Conservation (phyloP, 2,329 filamentous ascomycete genomes). For the Fusarium pilosicola region DNA sequence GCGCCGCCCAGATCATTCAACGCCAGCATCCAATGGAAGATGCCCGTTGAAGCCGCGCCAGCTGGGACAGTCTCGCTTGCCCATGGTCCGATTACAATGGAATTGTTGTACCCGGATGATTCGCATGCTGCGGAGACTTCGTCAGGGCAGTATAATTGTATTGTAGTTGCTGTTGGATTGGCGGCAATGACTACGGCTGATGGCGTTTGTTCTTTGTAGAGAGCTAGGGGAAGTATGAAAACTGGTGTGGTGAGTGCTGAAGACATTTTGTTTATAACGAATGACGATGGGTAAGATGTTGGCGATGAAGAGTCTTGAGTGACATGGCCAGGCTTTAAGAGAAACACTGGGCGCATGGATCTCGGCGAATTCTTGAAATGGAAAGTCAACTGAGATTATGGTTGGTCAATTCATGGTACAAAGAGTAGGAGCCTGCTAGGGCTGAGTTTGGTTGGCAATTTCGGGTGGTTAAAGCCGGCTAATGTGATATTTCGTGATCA, state of each 20-base stretch:
- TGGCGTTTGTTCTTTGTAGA: neutral
- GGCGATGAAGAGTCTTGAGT: neutral
- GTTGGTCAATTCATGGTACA: neutral
- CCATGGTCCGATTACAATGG: slow-evolving; percentile 13
- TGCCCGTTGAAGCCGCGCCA: neutral
- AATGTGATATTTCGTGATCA: neutral
- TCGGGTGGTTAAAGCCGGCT: neutral
- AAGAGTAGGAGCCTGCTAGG: too few relatives aligned
- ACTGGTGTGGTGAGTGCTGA: neutral
- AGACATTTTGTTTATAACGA: neutral
- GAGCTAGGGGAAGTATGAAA: neutral
- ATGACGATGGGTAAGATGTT: neutral
- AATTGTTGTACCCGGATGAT: neutral
- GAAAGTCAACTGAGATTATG: neutral
- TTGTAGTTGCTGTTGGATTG: slow-evolving; percentile 4
- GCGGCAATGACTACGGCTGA: neutral
- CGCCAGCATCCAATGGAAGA: slow-evolving; percentile 8
- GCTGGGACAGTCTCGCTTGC: neutral
- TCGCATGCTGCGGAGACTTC: neutral
- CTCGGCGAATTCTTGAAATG: neutral
- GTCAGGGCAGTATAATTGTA: neutral
- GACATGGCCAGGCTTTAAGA: neutral
- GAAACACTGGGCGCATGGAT: neutral
- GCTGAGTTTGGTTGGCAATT: neutral
- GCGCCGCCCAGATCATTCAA: neutral